A percentile compares a stretch with the other conserved stretches of the same genome.
These are phyloP conservation scores for Monosporascus sp. DNA, from an alignment of 2,329 filamentous ascomycete species.

Conservation along the genomic window DNA sequence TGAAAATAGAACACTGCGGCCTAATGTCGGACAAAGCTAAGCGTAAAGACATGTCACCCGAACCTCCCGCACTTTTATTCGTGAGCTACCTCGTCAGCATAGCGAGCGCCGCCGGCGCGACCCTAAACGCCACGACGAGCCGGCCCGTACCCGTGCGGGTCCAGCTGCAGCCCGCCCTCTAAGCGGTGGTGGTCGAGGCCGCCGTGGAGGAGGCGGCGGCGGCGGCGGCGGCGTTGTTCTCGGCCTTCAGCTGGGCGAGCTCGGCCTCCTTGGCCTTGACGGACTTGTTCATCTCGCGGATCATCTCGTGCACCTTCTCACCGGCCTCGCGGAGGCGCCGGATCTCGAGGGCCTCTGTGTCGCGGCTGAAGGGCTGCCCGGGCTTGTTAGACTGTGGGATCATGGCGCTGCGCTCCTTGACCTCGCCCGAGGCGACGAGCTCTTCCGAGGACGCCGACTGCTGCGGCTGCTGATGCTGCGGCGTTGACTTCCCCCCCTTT, in stretches of 20 bases:
- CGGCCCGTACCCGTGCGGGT: neutral
- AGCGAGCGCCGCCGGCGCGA: neutral
- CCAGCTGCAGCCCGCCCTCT: neutral
- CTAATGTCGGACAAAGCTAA: too few relatives aligned
- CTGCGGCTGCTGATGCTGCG: neutral
- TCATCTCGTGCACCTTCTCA: constrained; percentile 56
- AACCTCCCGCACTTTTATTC: too few relatives aligned
- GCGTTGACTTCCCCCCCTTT: constrained; percentile 38
- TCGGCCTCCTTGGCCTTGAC: constrained; percentile 60
- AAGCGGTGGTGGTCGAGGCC: neutral
- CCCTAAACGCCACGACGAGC: neutral
- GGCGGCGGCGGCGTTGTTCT: constrained; percentile 43
- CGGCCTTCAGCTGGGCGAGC: constrained; percentile 55
- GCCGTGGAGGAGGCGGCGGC: neutral
- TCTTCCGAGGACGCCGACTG: constrained; percentile 2
- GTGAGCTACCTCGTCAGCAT: too few relatives aligned
- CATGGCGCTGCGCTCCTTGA: constrained; percentile 62
- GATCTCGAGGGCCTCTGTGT: constrained; percentile 61
- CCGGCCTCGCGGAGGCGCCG: constrained; percentile 58
- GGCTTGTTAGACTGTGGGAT: constrained; percentile 63
- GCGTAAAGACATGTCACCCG: too few relatives aligned
- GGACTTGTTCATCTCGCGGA: constrained; percentile 51
- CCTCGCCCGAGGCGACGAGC: constrained; percentile 29
- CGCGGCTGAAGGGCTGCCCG: constrained; percentile 66
- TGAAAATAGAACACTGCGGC: neutral